These are phyloP conservation scores for Claviceps sp. DNA, from an alignment of 2,329 filamentous ascomycete species.

Conservation along the genomic window DNA sequence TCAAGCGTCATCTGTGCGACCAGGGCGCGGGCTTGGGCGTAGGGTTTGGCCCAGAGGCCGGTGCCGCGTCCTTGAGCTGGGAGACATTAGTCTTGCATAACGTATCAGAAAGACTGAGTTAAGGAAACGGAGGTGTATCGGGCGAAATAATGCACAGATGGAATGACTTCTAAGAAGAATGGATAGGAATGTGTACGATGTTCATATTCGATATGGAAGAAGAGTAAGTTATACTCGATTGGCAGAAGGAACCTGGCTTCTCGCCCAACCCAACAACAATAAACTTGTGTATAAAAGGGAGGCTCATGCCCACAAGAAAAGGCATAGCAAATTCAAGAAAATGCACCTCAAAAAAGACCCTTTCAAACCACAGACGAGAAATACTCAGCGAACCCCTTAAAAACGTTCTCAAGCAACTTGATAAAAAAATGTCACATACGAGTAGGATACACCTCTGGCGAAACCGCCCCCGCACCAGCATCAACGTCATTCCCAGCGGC, in stretches of 20 bases:
- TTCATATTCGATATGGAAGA: too few species aligned
- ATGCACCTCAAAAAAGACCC: neutral
- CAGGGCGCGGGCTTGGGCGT: constrained; percentile 40
- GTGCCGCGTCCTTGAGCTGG: constrained; percentile 19
- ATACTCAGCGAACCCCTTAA: neutral
- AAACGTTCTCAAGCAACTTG: neutral
- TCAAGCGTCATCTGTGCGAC: constrained; percentile 51
- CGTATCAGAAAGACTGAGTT: too few species aligned
- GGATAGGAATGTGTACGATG: too few species aligned
- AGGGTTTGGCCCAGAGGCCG: constrained; percentile 42
- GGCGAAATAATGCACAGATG: too few species aligned
- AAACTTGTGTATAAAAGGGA: too few species aligned
- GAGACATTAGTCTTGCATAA: too few species aligned
- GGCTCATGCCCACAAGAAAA: neutral
- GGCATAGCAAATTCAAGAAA: neutral
- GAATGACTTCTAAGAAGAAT: too few species aligned
- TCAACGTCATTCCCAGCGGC: neutral
- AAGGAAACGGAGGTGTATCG: too few species aligned
- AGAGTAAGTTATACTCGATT: too few species aligned
- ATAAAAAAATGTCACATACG: constrained; percentile 6
- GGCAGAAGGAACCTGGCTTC: too few species aligned
- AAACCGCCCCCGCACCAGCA: constrained; percentile 5
- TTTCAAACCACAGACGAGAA: neutral
- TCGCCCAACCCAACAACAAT: too few species aligned
- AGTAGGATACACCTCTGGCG: constrained; percentile 14